Evolutionary conservation across 148 eudicot genomes (phyloP).

Genomic region (Selenicereus undatus): DNA sequence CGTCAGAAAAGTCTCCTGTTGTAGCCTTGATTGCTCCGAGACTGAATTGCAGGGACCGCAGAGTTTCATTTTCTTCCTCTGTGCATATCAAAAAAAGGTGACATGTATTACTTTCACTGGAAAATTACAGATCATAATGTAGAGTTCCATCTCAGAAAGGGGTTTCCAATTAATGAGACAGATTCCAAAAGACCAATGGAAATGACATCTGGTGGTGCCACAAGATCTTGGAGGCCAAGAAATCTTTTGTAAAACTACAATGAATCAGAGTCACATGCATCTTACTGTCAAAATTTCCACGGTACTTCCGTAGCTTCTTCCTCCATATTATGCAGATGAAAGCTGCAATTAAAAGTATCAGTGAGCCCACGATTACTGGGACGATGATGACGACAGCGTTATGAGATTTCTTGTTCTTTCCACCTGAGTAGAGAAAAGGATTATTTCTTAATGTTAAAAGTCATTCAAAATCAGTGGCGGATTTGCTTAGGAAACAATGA

Average conservation of each 20-base stretch:
- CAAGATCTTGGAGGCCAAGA: too few relatives aligned
- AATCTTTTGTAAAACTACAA: too few relatives aligned
- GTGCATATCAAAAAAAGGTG: neutral
- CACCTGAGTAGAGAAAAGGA: neutral
- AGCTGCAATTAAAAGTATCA: neutral
- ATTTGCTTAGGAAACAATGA: too few relatives aligned
- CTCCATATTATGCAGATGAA: constrained; percentile 11
- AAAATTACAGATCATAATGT: too few relatives aligned
- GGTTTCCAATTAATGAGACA: too few relatives aligned
- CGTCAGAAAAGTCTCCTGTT: constrained; percentile 19
- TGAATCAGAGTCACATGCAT: too few relatives aligned
- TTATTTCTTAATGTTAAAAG: too few relatives aligned
- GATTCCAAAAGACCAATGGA: too few relatives aligned
- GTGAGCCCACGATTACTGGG: constrained; percentile 5
- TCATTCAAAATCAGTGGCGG: too few relatives aligned
- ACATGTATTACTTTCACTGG: neutral
- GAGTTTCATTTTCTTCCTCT: constrained; percentile 26
- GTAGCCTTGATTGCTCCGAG: constrained; percentile 21
- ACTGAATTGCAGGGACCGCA: constrained; percentile 28
- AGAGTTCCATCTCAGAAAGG: neutral
- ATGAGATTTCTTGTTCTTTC: constrained; percentile 15
- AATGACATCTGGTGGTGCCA: too few relatives aligned
- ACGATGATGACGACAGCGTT: neutral
- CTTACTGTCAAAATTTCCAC: constrained; percentile 25
- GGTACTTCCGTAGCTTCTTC: constrained; percentile 15